Conservation (phyloP, 495 filamentous ascomycete species). For the Pyrenopolyporus hunteri region DNA sequence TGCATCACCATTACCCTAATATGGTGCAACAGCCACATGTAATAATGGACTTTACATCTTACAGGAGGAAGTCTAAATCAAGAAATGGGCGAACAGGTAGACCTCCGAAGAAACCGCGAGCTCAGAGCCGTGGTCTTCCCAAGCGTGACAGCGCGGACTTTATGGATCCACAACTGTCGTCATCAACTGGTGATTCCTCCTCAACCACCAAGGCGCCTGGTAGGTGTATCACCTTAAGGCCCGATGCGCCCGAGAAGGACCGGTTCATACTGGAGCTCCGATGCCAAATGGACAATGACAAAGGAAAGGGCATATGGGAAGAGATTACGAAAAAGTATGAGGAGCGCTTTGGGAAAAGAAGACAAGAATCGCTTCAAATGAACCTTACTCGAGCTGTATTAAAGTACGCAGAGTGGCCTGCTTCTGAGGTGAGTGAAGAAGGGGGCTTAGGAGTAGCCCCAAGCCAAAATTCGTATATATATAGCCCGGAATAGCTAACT, state of each 20-base stretch:
- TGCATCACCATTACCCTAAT: conserved; percentile 34
- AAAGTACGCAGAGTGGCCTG: conserved; percentile 53
- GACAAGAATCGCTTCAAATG: conserved; percentile 56
- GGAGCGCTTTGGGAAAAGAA: conserved; percentile 45
- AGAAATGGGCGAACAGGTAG: conserved; percentile 36
- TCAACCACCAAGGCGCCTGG: conserved; percentile 1
- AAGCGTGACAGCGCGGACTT: conserved; percentile 36
- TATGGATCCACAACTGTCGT: conserved; percentile 25
- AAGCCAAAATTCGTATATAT: not conserved
- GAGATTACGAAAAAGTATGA: conserved; percentile 55
- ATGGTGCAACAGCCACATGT: conserved; percentile 30
- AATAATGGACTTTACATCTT: conserved; percentile 27
- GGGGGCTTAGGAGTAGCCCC: not conserved
- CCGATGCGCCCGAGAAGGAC: conserved; percentile 55
- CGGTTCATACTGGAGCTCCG: conserved; percentile 51
- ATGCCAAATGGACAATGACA: conserved; percentile 50
- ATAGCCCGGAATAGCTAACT: conserved; percentile 15
- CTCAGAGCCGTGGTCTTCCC: conserved; percentile 31
- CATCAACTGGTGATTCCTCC: conserved; percentile 35
- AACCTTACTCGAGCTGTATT: conserved; percentile 54
- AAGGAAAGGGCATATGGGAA: conserved; percentile 61
- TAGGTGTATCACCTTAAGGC: conserved; percentile 44
- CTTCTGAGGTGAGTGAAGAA: conserved; percentile 47
- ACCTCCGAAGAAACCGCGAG: conserved; percentile 35
- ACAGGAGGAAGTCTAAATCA: conserved; percentile 32